A percentile compares a stretch with the other conserved stretches of the same genome.
phyloP scores from a whole-genome alignment of 768 basidiomycete genomes.

The Cystobasidiopsis lactophilus region DNA sequence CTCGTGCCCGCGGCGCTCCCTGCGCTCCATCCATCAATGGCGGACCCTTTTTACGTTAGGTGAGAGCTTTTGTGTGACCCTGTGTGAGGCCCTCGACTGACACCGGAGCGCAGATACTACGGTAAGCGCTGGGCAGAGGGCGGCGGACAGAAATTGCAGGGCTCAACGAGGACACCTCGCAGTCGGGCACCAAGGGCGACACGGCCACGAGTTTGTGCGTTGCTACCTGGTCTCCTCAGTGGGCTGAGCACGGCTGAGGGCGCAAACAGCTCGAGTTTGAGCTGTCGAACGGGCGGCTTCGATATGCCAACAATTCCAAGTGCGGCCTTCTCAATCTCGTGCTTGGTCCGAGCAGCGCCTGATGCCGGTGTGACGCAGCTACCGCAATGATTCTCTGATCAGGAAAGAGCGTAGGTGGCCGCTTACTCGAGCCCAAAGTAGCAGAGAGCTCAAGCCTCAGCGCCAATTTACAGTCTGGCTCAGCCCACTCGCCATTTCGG shows the following conservation, averaged over 20 bases:
- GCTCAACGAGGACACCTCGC: too few species aligned
- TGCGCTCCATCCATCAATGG: too few species aligned
- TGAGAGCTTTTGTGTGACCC: too few species aligned
- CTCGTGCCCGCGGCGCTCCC: too few species aligned
- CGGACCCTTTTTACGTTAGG: too few species aligned
- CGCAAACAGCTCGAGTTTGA: background rate
- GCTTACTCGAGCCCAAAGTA: background rate
- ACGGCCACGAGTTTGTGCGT: background rate
- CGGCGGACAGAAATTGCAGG: too few species aligned
- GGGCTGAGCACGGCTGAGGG: too few species aligned
- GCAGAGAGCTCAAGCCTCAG: background rate
- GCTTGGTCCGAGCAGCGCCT: background rate
- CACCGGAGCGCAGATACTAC: too few species aligned
- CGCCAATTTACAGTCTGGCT: slow-evolving; percentile 56
- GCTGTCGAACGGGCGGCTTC: slow-evolving; percentile 27
- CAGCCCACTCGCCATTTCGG: slow-evolving; percentile 72
- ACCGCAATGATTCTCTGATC: slow-evolving; percentile 89
- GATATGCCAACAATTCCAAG: slow-evolving; percentile 98
- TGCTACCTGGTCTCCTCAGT: too few species aligned
- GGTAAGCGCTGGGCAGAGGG: too few species aligned
- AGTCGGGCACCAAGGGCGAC: background rate
- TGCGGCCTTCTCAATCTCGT: background rate
- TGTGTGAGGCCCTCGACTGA: too few species aligned
- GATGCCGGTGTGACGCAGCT: slow-evolving; percentile 23
- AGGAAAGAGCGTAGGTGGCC: slow-evolving; percentile 78